phyloP scores from a whole-genome alignment of 768 basidiomycete species.

The Tylopilus subfusipes region DNA sequence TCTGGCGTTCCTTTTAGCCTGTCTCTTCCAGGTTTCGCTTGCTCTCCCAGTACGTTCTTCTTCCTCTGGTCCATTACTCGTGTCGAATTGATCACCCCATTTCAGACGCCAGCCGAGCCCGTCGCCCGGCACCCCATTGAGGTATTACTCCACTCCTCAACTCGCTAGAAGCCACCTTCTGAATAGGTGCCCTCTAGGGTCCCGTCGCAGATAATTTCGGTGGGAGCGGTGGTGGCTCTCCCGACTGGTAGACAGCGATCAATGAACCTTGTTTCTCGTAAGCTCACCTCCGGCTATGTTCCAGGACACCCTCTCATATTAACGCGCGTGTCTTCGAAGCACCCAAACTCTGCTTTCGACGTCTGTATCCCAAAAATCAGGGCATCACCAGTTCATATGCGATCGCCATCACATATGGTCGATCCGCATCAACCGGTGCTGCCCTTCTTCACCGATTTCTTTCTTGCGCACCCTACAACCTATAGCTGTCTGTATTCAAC shows the following conservation, averaged over 20 bases:
- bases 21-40: conserved; percentile 20
- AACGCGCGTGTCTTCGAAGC: conserved; percentile 7
- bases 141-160: conserved; percentile 9
- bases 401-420: conserved; percentile 4
- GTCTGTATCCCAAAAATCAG: conserved; percentile 7
- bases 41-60: conserved; percentile 21
- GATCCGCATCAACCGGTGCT: conserved; percentile 3
- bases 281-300: conserved; percentile 1
- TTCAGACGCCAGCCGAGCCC: conserved; percentile 13
- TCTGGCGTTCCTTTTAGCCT: conserved; percentile 20
- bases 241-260: conserved; percentile 28
- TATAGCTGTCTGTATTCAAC: conserved; percentile 8
- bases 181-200: conserved; percentile 10
- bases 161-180: neutral
- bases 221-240: conserved; percentile 9
- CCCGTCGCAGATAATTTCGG: conserved; percentile 21
- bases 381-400: conserved; percentile 9
- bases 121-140: neutral
- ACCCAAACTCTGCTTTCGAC: neutral
- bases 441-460: neutral
- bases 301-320: neutral
- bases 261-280: conserved; percentile 6
- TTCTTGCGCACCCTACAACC: conserved; percentile 2
- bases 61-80: too few species aligned
- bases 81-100: neutral